phyloP scores from a whole-genome alignment of 306 rosid species.

The Cicer chorassanicum region DNA sequence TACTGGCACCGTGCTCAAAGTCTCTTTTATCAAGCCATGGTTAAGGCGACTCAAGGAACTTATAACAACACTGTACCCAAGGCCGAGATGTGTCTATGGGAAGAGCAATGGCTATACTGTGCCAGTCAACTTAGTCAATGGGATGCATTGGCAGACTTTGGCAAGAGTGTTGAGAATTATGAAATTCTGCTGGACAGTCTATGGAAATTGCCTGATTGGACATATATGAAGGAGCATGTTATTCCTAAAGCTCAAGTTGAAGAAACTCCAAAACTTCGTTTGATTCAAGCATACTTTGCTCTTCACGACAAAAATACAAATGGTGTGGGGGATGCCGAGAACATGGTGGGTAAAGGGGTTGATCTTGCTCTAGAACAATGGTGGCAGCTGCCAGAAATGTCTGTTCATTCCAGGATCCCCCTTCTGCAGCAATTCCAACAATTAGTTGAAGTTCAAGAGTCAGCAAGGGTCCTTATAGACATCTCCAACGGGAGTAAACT shows the following conservation, averaged over 20 bases:
- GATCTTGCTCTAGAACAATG: constrained; percentile 97
- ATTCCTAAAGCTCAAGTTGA: constrained; percentile 99
- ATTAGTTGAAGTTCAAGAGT: constrained; percentile 98
- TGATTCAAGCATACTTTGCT: constrained; percentile 87
- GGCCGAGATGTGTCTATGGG: constrained; percentile 99
- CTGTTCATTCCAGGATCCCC: constrained; percentile 95
- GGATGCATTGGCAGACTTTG: constrained; percentile 95
- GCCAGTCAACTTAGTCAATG: constrained; percentile 97
- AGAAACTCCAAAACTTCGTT: constrained; percentile 93
- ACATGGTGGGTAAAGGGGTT: constrained; percentile 87
- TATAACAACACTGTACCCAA: constrained; percentile 91
- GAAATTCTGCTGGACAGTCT: constrained; percentile 94
- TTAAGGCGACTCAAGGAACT: constrained; percentile 98
- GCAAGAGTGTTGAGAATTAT: constrained; percentile 93
- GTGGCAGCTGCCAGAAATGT: constrained; percentile 99
- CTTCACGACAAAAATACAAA: constrained; percentile 89
- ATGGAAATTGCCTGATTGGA: constrained; percentile 98
- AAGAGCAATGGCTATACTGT: constrained; percentile 96
- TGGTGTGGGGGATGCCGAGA: constrained; percentile 94
- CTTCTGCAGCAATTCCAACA: constrained; percentile 99
- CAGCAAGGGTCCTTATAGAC: constrained; percentile 79
- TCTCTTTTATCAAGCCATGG: constrained; percentile 98
- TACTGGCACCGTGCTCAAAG: constrained; percentile 99
- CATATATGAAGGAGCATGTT: constrained; percentile 93
- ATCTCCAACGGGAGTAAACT: constrained; percentile 84